A percentile compares a stretch with the other conserved stretches of the same genome.
Evolutionary conservation across 306 rosid genomes (phyloP).

Genomic region (Prunus fruticosa): DNA sequence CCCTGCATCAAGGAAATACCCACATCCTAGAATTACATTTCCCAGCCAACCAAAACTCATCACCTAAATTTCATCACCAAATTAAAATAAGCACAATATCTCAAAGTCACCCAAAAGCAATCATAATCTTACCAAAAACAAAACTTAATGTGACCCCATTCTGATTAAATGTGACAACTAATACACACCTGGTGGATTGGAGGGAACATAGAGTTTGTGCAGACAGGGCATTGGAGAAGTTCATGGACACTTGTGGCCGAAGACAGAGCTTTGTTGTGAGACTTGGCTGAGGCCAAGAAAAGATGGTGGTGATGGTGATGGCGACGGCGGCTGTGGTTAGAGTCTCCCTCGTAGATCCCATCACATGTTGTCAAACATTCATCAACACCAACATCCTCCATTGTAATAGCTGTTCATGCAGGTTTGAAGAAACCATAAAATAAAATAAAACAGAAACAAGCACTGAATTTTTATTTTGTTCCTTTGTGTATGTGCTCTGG

Average conservation of each 20-base stretch:
- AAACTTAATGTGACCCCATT: background rate
- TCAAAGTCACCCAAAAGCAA: background rate
- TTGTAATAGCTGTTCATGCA: background rate
- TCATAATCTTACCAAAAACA: background rate
- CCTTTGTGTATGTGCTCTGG: background rate
- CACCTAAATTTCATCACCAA: background rate
- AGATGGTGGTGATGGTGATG: background rate
- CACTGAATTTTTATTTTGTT: background rate
- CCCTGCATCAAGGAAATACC: too few species aligned
- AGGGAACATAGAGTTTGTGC: conserved; percentile 32
- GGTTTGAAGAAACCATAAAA: background rate
- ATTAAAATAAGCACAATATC: too few species aligned
- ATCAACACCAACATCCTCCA: conserved; percentile 10
- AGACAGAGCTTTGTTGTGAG: conserved; percentile 6
- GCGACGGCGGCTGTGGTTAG: background rate
- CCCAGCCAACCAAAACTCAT: background rate
- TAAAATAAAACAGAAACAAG: too few species aligned
- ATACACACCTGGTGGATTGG: conserved; percentile 31
- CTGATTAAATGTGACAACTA: background rate
- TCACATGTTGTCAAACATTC: conserved; percentile 18
- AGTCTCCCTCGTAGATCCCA: conserved; percentile 13
- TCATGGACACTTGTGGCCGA: conserved; percentile 15
- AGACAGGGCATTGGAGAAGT: conserved; percentile 27
- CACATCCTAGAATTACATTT: too few species aligned
- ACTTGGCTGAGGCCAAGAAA: conserved; percentile 1